Percentiles rank a stretch among this genome's conserved stretches.
These are phyloP conservation scores for Alternaria burnsii DNA, from an alignment of 2,329 filamentous ascomycete species.

Conservation along the genomic window DNA sequence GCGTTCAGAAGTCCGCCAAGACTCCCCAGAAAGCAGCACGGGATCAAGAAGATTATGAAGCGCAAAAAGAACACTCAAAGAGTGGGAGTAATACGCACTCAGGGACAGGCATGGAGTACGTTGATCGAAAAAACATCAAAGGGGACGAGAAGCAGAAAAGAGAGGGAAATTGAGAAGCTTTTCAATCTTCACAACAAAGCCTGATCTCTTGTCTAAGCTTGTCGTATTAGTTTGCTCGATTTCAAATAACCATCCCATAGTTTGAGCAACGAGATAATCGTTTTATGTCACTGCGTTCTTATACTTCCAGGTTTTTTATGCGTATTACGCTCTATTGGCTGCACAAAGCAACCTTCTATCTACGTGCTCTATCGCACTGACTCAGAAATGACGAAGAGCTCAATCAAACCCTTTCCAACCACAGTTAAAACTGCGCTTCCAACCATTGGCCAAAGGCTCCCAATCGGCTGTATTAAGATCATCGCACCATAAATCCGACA, in stretches of 20 bases:
- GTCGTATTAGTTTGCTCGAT: background rate
- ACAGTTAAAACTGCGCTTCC: constrained; percentile 14
- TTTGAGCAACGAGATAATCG: background rate
- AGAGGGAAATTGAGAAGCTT: background rate
- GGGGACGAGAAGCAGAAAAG: background rate
- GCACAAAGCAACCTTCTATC: background rate
- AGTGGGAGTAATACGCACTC: too few relatives aligned
- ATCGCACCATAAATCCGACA: constrained; percentile 17
- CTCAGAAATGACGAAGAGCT: background rate
- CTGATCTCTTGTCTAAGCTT: background rate
- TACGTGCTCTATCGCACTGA: background rate
- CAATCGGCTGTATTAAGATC: constrained; percentile 18
- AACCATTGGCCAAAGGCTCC: constrained; percentile 4
- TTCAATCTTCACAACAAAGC: background rate
- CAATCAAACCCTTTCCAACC: constrained; percentile 13
- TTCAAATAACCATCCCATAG: background rate
- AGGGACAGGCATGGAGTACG: too few relatives aligned
- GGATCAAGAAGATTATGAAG: too few relatives aligned
- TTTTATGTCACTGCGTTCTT: background rate
- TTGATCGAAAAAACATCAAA: background rate
- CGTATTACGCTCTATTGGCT: background rate
- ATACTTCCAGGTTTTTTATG: background rate
- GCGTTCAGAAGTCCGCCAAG: too few relatives aligned
- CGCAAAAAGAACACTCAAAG: too few relatives aligned
- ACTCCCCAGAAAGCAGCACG: too few relatives aligned